phyloP scores from a whole-genome alignment of 306 rosid genomes.

The Rubus idaeus region DNA sequence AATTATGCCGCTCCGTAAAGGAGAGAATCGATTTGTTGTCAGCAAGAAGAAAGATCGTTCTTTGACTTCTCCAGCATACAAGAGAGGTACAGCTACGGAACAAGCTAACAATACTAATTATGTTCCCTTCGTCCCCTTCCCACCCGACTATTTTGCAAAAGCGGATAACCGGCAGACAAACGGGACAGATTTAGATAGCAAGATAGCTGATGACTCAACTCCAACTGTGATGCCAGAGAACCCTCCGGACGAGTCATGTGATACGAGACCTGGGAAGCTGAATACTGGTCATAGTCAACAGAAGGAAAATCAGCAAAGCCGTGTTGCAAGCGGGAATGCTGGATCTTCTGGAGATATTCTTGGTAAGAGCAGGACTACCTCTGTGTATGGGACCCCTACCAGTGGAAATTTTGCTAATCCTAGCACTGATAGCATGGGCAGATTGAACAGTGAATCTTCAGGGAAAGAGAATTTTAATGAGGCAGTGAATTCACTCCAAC shows the following conservation, averaged over 20 bases:
- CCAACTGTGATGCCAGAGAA: constrained; percentile 34
- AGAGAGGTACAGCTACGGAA: constrained; percentile 70
- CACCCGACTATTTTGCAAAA: constrained; percentile 82
- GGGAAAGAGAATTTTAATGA: constrained; percentile 18
- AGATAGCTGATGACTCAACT: constrained; percentile 31
- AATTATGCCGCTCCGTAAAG: constrained; percentile 93
- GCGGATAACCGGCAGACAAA: constrained; percentile 49
- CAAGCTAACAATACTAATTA: constrained; percentile 60
- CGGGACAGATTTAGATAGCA: constrained; percentile 30
- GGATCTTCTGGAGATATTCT: constrained; percentile 30
- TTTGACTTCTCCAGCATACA: constrained; percentile 78
- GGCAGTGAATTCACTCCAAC: constrained; percentile 31
- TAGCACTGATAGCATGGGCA: constrained; percentile 8
- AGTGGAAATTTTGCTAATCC: constrained; percentile 31
- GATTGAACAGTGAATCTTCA: constrained; percentile 16
- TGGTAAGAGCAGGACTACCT: constrained; percentile 24
- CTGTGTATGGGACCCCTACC: constrained; percentile 27
- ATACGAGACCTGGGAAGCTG: constrained; percentile 20
- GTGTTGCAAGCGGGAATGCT: constrained; percentile 26
- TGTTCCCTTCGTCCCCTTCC: constrained; percentile 94
- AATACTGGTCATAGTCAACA: constrained; percentile 17
- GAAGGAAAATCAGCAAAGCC: constrained; percentile 25
- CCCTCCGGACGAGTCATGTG: constrained; percentile 30
- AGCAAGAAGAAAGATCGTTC: constrained; percentile 91
- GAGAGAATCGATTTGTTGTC: constrained; percentile 86